phyloP scores from a whole-genome alignment of 441 rosid genomes.

The Eutrema salsugineum region DNA sequence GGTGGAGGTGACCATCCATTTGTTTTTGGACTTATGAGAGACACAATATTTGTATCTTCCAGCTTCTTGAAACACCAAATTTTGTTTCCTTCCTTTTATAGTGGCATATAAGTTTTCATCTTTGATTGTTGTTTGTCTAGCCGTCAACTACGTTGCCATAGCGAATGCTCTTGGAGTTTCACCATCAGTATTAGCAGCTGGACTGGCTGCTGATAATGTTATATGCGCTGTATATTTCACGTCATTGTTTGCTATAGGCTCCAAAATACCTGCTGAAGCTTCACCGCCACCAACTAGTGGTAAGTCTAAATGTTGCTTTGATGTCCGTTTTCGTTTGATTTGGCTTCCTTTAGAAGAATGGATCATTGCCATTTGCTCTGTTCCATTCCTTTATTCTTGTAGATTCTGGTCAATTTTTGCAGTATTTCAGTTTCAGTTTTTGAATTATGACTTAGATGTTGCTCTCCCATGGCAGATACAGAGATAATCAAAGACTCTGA shows the following conservation, averaged over 20 bases:
- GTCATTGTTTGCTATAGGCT: slow-evolving; percentile 68
- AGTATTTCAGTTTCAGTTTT: neutral
- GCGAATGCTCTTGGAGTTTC: slow-evolving; percentile 63
- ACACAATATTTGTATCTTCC: neutral
- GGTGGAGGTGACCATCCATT: slow-evolving; percentile 68
- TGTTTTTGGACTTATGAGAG: too few relatives aligned
- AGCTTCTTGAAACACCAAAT: neutral
- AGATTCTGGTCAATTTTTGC: neutral
- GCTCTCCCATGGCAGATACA: slow-evolving; percentile 35
- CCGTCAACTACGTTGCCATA: slow-evolving; percentile 83
- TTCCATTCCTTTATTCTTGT: neutral
- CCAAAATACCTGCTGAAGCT: slow-evolving; percentile 68
- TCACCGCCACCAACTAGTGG: slow-evolving; percentile 40
- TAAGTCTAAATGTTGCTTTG: slow-evolving; percentile 19
- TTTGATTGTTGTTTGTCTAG: slow-evolving; percentile 34
- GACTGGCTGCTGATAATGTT: slow-evolving; percentile 88
- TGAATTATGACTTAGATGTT: neutral
- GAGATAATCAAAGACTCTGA: slow-evolving; percentile 37
- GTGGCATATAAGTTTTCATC: slow-evolving; percentile 6
- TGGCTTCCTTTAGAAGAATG: neutral
- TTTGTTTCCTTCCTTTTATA: neutral
- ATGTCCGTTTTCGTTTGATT: neutral
- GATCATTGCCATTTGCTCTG: neutral
- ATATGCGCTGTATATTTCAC: slow-evolving; percentile 80
- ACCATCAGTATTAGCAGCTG: slow-evolving; percentile 73